A percentile compares a stretch with the other conserved stretches of the same genome.
These are phyloP conservation scores for Acer saccharum DNA, from an alignment of 345 rosid genomes.

Conservation along the genomic window DNA sequence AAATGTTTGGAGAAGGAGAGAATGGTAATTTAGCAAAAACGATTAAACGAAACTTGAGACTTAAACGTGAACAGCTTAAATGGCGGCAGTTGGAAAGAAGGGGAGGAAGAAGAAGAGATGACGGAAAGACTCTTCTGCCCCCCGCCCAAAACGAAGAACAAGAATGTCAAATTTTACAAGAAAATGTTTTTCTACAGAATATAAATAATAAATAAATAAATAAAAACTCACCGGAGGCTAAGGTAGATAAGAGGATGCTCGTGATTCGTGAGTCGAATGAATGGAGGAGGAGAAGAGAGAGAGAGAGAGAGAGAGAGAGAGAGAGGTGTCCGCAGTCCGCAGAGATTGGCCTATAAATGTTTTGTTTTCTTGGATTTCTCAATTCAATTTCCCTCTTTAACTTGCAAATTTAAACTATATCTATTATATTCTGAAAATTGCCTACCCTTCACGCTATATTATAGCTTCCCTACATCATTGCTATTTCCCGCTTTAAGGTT, in stretches of 20 bases:
- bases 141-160: background rate
- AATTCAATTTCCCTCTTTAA: no score
- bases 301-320: background rate
- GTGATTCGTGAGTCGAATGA: no score
- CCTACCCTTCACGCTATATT: background rate
- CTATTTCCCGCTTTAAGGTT: no score
- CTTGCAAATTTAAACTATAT: background rate
- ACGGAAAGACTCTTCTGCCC: background rate
- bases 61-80: no score
- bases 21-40: background rate
- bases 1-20: background rate
- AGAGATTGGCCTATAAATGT: background rate
- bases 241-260: background rate
- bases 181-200: background rate
- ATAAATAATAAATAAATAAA: background rate
- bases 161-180: no score
- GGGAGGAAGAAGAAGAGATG: background rate
- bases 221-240: background rate
- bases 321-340: no score
- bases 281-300: background rate
- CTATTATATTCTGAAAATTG: background rate
- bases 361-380: background rate
- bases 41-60: background rate
- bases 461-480: background rate
- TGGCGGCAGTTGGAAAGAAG: no score